Evolutionary conservation across 1,284 basidiomycete species (phyloP).

Genomic region (Apiotrichum akiyoshidainum): DNA sequence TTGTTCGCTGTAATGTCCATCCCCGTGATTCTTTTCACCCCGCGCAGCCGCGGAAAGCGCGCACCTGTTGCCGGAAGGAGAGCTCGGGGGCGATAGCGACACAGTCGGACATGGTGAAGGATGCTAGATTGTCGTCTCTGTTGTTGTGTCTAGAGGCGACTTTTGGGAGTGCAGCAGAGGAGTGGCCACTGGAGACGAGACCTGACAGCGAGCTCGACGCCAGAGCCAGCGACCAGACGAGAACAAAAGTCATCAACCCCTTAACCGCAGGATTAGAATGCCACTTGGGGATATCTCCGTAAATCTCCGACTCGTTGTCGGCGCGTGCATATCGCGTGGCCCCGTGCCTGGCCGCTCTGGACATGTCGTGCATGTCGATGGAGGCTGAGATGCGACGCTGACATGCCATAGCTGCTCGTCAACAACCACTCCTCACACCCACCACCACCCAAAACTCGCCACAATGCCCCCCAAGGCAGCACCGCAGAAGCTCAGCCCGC

Average conservation of each 20-base stretch:
- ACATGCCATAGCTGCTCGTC: too few relatives aligned
- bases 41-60: slow-evolving; percentile 2
- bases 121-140: slow-evolving; percentile 7
- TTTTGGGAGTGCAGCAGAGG: background rate
- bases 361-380: too few relatives aligned
- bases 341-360: too few relatives aligned
- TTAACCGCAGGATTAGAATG: too few relatives aligned
- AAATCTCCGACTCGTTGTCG: too few relatives aligned
- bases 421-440: too few relatives aligned
- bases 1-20: background rate
- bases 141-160: slow-evolving; percentile 8
- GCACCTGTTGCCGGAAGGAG: slow-evolving; percentile 80
- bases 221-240: background rate
- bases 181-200: background rate
- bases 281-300: too few relatives aligned
- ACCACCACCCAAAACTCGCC: background rate
- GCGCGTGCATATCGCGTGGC: too few relatives aligned
- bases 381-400: too few relatives aligned
- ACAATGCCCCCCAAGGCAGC: slow-evolving; percentile 43
- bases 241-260: background rate
- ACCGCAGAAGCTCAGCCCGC: slow-evolving; percentile 29
- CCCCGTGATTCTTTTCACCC: too few relatives aligned
- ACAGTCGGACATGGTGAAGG: slow-evolving; percentile 61
- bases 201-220: too few relatives aligned
- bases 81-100: slow-evolving; percentile 83